These are phyloP conservation scores for Boletus sp. DNA, from an alignment of 768 basidiomycete genomes.

Conservation along the genomic window DNA sequence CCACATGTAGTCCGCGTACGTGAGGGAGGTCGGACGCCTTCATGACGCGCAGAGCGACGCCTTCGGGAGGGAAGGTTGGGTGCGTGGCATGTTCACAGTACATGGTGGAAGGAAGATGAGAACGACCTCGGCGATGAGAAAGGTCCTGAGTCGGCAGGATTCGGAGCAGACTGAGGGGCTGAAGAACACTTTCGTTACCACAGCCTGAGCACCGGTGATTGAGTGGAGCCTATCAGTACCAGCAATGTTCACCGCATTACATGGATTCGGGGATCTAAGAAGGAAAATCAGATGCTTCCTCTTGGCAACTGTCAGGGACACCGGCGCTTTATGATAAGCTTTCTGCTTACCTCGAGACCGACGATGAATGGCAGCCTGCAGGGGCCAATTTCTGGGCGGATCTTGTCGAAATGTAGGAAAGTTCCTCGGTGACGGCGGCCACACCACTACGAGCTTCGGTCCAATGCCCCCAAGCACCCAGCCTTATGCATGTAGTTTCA, in stretches of 20 bases:
- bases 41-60: slow-evolving; percentile 24
- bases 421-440: too few relatives aligned
- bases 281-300: background rate
- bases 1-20: slow-evolving; percentile 26
- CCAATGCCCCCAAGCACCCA: too few relatives aligned
- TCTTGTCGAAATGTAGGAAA: too few relatives aligned
- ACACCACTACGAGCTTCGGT: too few relatives aligned
- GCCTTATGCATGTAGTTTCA: too few relatives aligned
- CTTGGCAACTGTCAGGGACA: background rate
- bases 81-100: background rate
- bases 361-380: too few relatives aligned
- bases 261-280: background rate
- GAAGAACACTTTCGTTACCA: background rate
- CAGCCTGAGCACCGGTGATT: background rate
- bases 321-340: background rate
- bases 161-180: slow-evolving; percentile 9
- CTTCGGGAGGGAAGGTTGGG: slow-evolving; percentile 2
- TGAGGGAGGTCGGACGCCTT: slow-evolving; percentile 27
- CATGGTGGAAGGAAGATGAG: slow-evolving; percentile 8
- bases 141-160: slow-evolving; percentile 11
- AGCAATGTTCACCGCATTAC: background rate
- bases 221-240: background rate
- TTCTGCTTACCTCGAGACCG: background rate
- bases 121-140: background rate
- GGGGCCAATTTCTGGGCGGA: too few relatives aligned